Percentiles rank a stretch among this genome's conserved stretches.
Conservation (phyloP, 768 basidiomycete species). For the Cubamyces sp. region DNA sequence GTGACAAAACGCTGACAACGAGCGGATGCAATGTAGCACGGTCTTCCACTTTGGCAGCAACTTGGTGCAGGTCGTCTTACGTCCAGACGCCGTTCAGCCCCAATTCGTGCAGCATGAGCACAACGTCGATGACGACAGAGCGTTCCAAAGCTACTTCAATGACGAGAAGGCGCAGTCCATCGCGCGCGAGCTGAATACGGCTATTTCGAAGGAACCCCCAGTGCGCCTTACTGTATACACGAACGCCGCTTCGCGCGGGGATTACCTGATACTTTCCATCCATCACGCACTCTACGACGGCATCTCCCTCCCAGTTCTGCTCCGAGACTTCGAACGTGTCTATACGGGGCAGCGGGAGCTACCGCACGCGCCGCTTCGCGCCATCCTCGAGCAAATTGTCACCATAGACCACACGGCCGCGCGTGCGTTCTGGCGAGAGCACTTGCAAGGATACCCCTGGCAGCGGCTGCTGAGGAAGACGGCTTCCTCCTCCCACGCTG, state of each 20-base stretch:
- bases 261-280: conserved; percentile 35
- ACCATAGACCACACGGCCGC: conserved; percentile 21
- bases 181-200: conserved; percentile 33
- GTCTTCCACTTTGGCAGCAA: conserved; percentile 37
- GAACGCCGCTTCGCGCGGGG: conserved; percentile 15
- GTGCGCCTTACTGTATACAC: conserved; percentile 28
- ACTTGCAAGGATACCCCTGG: conserved; percentile 29
- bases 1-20: background rate
- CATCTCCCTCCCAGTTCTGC: conserved; percentile 35
- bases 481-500: conserved; percentile 18
- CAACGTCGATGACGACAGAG: conserved; percentile 7
- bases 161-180: conserved; percentile 27
- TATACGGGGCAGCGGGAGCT: conserved; percentile 22
- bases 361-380: conserved; percentile 20
- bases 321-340: conserved; percentile 35
- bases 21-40: conserved; percentile 28
- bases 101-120: conserved; percentile 28
- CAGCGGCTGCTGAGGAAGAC: conserved; percentile 16
- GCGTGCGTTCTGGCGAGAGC: conserved; percentile 32
- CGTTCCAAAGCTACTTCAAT: conserved; percentile 30
- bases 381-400: conserved; percentile 32
- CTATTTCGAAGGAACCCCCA: conserved; percentile 17
- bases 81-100: conserved; percentile 14
- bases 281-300: conserved; percentile 42
- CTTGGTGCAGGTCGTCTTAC: conserved; percentile 36